Conservation (phyloP, 2,329 filamentous ascomycete species). For the Grosmannia serpens region DNA sequence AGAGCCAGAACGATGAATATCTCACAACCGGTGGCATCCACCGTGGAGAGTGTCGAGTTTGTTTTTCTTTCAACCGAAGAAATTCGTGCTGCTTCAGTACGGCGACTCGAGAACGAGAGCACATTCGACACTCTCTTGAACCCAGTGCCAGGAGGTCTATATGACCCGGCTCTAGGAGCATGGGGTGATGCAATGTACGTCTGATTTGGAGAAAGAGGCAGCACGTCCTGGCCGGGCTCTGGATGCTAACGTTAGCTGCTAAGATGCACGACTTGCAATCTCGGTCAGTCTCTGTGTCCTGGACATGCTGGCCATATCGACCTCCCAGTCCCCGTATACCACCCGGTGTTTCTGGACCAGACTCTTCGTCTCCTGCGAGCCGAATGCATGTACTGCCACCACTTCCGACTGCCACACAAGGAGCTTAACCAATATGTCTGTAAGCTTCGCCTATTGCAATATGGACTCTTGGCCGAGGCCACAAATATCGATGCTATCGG, state of each 20-base stretch:
- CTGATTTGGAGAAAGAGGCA: background rate
- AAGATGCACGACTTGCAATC: slow-evolving; percentile 86
- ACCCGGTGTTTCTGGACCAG: slow-evolving; percentile 94
- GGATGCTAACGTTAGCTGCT: background rate
- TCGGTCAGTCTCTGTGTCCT: slow-evolving; percentile 70
- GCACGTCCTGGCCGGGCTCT: background rate
- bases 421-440: slow-evolving; percentile 71
- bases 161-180: slow-evolving; percentile 83
- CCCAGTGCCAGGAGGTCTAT: slow-evolving; percentile 80
- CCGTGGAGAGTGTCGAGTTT: slow-evolving; percentile 82
- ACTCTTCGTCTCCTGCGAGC: slow-evolving; percentile 73
- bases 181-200: slow-evolving; percentile 75
- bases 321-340: slow-evolving; percentile 84
- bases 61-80: slow-evolving; percentile 71
- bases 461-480: slow-evolving; percentile 66
- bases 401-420: slow-evolving; percentile 66
- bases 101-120: slow-evolving; percentile 81
- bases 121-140: slow-evolving; percentile 92
- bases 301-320: slow-evolving; percentile 95
- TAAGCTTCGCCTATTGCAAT: slow-evolving; percentile 75
- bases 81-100: slow-evolving; percentile 81
- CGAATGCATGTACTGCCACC: slow-evolving; percentile 84
- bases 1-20: slow-evolving; percentile 45
- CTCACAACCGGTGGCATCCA: slow-evolving; percentile 71
- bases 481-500: slow-evolving; percentile 42